A percentile compares a stretch with the other conserved stretches of the same genome.
These are phyloP conservation scores for Clonostachys rhizophaga DNA, from an alignment of 2,329 filamentous ascomycete genomes.

Conservation along the genomic window DNA sequence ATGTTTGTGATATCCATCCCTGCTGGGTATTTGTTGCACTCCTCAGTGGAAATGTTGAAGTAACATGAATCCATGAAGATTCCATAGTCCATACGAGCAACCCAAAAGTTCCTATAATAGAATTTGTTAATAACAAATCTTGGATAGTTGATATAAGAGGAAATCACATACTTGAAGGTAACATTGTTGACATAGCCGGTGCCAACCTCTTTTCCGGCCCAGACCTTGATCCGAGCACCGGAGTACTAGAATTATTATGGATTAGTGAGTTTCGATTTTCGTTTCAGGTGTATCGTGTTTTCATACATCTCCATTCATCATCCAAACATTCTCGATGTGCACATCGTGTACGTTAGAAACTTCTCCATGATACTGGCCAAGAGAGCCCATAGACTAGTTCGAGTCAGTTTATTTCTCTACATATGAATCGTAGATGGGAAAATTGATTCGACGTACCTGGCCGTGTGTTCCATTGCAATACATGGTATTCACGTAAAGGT, in stretches of 20 bases:
- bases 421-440: neutral
- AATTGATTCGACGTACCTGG: constrained; percentile 7
- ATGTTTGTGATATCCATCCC: constrained; percentile 55
- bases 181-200: constrained; percentile 59
- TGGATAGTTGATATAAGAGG: too few relatives aligned
- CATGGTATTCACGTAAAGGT: constrained; percentile 53
- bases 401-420: neutral
- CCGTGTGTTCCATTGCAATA: constrained; percentile 57
- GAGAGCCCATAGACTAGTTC: constrained; percentile 47
- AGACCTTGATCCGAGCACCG: constrained; percentile 55
- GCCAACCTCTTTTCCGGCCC: constrained; percentile 52
- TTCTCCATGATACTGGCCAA: constrained; percentile 52
- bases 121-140: too few relatives aligned
- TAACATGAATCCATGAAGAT: constrained; percentile 59
- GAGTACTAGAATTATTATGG: constrained; percentile 18
- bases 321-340: constrained; percentile 53
- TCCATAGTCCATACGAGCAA: constrained; percentile 52
- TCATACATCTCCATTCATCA: constrained; percentile 35
- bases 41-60: constrained; percentile 45
- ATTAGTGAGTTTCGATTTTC: too few relatives aligned
- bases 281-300: too few relatives aligned
- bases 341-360: constrained; percentile 51
- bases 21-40: constrained; percentile 48
- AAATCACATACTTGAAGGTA: constrained; percentile 36
- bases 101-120: constrained; percentile 42